Base-by-base conservation (phyloP, 2,329 filamentous ascomycete species). In the Dactylellina cionopaga region DNA sequence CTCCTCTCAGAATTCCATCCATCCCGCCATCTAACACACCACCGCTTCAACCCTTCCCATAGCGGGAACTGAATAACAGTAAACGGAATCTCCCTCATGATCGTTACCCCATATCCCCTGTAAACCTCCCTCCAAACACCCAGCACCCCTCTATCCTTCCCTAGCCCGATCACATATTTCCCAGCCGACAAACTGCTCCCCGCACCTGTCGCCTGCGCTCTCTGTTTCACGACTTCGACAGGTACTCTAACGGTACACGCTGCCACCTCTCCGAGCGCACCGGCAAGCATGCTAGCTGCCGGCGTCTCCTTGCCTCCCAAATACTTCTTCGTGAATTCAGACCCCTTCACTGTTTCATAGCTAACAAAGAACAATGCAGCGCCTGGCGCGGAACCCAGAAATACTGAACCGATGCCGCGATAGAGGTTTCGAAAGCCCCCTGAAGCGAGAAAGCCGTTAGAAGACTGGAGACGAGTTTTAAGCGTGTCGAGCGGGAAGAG, bases 401-500 rank as follows among this genome's bases (percentile, higher is more conserved):
- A 84, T 0, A 93, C 92, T 66, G 88, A 92, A 51, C 94, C 95
- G 13, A 99, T 88, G 79, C 95, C 95, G 46, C 91, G 90, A 84
- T 99, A 99, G 77, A 98, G 92, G 74, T 94, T 93, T 52, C 86
- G 86, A 85, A 98, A 93, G 78, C 94, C 94, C 79, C 95, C 94
- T 1, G 89, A 89, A 63, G 90, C 85, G 79, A 92, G 88, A 84
- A 96, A 92, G 80, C 90, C 88, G 64, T 85, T 80, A 49, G 86
- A 86, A 75, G 92, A 92, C 83, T 99, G 95, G 5, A 99, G 91
- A 13, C 95, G 92, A 43, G 96, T 99, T 83, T 99, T 99, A 79
- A 99, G 89, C 0, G 95, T 99, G 86, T 99, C 96, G 84, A 99
- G 92, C 0, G 95, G 95, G 84, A 91, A 99, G 79, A 99, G 91